Evolutionary conservation across 2,329 filamentous ascomycete species (phyloP).

Genomic region (Phoma sp.): DNA sequence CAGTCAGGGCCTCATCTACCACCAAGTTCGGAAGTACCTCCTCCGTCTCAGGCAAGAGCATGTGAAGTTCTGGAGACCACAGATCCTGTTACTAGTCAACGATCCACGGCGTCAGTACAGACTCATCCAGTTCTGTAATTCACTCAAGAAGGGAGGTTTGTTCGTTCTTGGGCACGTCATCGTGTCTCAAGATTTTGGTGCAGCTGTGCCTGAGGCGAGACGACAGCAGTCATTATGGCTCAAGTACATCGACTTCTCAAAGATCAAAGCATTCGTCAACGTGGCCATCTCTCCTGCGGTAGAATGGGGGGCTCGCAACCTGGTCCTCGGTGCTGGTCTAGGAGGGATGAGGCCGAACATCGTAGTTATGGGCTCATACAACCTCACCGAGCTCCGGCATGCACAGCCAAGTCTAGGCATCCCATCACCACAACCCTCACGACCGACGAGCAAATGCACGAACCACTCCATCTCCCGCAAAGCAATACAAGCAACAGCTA

Average conservation of each 20-base stretch:
- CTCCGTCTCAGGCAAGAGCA: slow-evolving; percentile 85
- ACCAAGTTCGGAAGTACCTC: slow-evolving; percentile 87
- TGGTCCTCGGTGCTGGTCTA: slow-evolving; percentile 80
- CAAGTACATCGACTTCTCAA: slow-evolving; percentile 84
- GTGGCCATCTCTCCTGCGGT: slow-evolving; percentile 82
- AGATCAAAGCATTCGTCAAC: slow-evolving; percentile 89
- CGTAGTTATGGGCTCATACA: slow-evolving; percentile 80
- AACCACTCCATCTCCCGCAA: slow-evolving; percentile 39
- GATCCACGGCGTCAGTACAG: slow-evolving; percentile 82
- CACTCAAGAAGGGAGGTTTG: slow-evolving; percentile 83
- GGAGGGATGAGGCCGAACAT: slow-evolving; percentile 92
- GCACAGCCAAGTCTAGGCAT: slow-evolving; percentile 66
- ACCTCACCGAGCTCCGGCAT: slow-evolving; percentile 76
- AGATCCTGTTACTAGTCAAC: slow-evolving; percentile 84
- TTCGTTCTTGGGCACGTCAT: slow-evolving; percentile 90
- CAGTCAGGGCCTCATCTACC: slow-evolving; percentile 86
- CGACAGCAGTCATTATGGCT: slow-evolving; percentile 84
- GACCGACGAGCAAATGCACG: slow-evolving; percentile 39
- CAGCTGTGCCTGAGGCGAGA: slow-evolving; percentile 80
- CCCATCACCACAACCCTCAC: slow-evolving; percentile 55
- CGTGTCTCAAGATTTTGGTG: slow-evolving; percentile 81
- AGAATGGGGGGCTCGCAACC: slow-evolving; percentile 84
- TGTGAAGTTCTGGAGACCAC: slow-evolving; percentile 92
- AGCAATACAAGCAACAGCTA: slow-evolving; percentile 44
- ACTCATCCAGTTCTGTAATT: slow-evolving; percentile 90